phyloP scores from a whole-genome alignment of 2,329 filamentous ascomycete species.

The Colletotrichum ledebouriae region DNA sequence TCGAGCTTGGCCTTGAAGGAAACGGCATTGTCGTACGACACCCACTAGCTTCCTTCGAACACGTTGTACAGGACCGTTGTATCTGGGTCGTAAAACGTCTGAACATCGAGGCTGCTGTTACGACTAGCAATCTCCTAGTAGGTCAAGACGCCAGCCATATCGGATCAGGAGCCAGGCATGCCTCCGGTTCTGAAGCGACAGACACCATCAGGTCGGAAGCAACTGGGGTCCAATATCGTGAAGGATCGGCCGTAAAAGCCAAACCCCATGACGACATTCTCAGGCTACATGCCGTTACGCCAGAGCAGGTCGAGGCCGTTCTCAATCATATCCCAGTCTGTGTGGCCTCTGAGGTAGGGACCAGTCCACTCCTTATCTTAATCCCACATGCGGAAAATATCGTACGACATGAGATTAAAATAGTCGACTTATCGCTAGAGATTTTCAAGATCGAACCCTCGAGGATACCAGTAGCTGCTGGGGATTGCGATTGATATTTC shows the following conservation, averaged over 20 bases:
- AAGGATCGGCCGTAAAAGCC: slow-evolving; percentile 54
- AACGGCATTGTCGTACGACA: slow-evolving; percentile 52
- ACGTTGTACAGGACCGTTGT: slow-evolving; percentile 52
- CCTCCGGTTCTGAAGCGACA: slow-evolving; percentile 45
- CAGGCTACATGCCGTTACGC: slow-evolving; percentile 54
- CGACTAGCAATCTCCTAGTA: slow-evolving; percentile 52
- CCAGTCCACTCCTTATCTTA: slow-evolving; percentile 47
- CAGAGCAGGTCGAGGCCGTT: slow-evolving; percentile 56
- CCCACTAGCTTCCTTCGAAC: slow-evolving; percentile 53
- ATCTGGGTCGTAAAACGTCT: slow-evolving; percentile 46
- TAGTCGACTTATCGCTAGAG: slow-evolving; percentile 46
- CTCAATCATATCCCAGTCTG: slow-evolving; percentile 57
- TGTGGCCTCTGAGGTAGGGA: slow-evolving; percentile 52
- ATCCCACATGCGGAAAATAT: slow-evolving; percentile 57
- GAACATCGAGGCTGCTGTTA: slow-evolving; percentile 39
- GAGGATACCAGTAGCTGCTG: slow-evolving; percentile 32
- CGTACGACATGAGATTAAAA: slow-evolving; percentile 56
- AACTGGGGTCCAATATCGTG: slow-evolving; percentile 36
- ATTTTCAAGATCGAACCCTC: slow-evolving; percentile 18
- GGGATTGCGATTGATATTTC: slow-evolving; percentile 31
- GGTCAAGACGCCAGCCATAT: slow-evolving; percentile 49
- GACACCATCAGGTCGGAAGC: slow-evolving; percentile 29
- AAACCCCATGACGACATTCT: slow-evolving; percentile 56
- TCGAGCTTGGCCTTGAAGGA: slow-evolving; percentile 46
- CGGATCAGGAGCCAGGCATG: slow-evolving; percentile 47